Conservation (phyloP, 1,284 basidiomycete species). For the Ceratobasidium sp. region DNA sequence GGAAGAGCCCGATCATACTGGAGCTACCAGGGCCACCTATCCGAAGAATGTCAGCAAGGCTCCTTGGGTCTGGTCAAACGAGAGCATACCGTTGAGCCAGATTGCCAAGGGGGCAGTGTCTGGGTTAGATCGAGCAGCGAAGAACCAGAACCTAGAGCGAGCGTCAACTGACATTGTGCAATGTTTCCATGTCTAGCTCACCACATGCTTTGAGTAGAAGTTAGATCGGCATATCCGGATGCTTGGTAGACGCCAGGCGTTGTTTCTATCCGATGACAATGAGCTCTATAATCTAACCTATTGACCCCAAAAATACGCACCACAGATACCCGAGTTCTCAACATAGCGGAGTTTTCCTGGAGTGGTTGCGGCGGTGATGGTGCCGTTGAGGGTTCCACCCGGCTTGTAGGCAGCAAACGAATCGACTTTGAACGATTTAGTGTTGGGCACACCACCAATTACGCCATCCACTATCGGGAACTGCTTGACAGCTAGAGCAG, state of each 20-base stretch:
- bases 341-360: slow-evolving; percentile 61
- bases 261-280: slow-evolving; percentile 53
- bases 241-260: slow-evolving; percentile 70
- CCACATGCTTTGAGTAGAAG: slow-evolving; percentile 59
- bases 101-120: slow-evolving; percentile 41
- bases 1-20: slow-evolving; percentile 47
- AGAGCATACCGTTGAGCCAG: slow-evolving; percentile 57
- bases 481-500: not conserved
- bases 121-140: slow-evolving; percentile 42
- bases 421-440: not conserved
- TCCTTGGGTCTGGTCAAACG: too few species aligned
- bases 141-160: slow-evolving; percentile 43
- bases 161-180: slow-evolving; percentile 43
- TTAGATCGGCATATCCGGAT: slow-evolving; percentile 69
- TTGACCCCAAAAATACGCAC: not conserved
- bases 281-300: not conserved
- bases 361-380: slow-evolving; percentile 3
- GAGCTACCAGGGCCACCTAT: slow-evolving; percentile 39
- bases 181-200: not conserved
- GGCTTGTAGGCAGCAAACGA: slow-evolving; percentile 1
- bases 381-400: not conserved
- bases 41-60: not conserved
- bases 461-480: slow-evolving; percentile 12
- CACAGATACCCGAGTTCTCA: slow-evolving; percentile 72
- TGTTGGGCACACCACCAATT: slow-evolving; percentile 20